phyloP scores from a whole-genome alignment of 148 eudicot genomes.

The Camellia lanceoleosa region DNA sequence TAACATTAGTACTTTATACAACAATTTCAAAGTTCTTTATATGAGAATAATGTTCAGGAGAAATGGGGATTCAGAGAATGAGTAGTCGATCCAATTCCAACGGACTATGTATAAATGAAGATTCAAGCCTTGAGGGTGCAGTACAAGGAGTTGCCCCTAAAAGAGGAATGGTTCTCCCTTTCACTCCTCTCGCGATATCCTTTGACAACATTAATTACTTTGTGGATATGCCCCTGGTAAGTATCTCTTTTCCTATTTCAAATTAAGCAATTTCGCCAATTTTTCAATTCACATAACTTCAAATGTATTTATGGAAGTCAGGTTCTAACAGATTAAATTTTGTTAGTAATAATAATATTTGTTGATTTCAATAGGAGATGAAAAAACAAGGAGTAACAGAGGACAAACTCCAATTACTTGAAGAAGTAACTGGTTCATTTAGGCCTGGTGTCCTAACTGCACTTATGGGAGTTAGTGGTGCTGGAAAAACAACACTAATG shows the following conservation, averaged over 20 bases:
- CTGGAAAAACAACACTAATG: constrained; percentile 57
- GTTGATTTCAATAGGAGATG: constrained; percentile 35
- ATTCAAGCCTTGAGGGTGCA: constrained; percentile 29
- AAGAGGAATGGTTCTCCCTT: constrained; percentile 60
- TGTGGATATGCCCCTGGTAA: constrained; percentile 54
- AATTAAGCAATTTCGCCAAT: too few relatives aligned
- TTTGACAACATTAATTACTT: constrained; percentile 42
- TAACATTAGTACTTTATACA: not conserved
- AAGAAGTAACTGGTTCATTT: constrained; percentile 43
- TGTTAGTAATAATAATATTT: not conserved
- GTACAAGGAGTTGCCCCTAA: constrained; percentile 31
- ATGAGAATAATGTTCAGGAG: constrained; percentile 28
- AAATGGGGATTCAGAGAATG: constrained; percentile 40
- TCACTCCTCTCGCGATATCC: constrained; percentile 48
- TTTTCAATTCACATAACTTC: not conserved
- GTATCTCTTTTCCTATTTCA: not conserved
- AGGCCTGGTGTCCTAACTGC: constrained; percentile 53
- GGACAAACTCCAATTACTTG: constrained; percentile 40
- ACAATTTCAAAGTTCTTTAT: not conserved
- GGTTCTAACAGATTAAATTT: not conserved
- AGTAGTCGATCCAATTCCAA: constrained; percentile 28
- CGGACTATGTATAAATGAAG: constrained; percentile 29
- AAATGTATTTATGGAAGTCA: not conserved
- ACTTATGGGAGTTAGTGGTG: constrained; percentile 55
- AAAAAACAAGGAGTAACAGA: constrained; percentile 43